Evolutionary conservation across 768 basidiomycete genomes (phyloP), one percentile per base, ranked within the genome.

Genomic region (Phaeotremella skinneri): DNA sequence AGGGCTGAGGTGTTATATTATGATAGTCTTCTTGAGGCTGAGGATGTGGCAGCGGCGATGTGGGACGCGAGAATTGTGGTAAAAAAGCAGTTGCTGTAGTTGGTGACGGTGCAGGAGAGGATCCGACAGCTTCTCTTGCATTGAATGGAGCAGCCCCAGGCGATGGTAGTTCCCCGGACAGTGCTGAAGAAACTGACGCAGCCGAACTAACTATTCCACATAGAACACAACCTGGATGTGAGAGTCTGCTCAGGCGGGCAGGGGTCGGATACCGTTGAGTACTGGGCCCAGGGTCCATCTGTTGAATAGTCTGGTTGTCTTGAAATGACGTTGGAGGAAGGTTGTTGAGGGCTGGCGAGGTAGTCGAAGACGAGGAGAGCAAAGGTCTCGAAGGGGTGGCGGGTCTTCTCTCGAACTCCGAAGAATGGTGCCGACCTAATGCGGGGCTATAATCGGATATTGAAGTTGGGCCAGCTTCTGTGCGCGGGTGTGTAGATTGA

Each of bases 181-280:
- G 20, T 13, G 43, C 43, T 20, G 43, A 45, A 20, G 43, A 45
- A 45, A 45, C 9, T 11, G 43, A 45, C 23, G 21, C 13, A 45
- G 43, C 43, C 7, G 43, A 45, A 20, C 13, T 21, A 6, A 45
- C 43, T 21, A 45, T 7, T 7, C 43, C 43, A 45, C 43, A 45
- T 14, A 45, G 43, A 20, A 45, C 43, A 21, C 43, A 45, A 6
- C 43, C 43, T 13, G 43, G 43, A 45, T 45, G 43, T 13, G 43
- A 45, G 6, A 13, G 11, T 21, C 13, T 45, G 9, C 34, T 37
- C 7, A 7, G 34, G 9, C 17, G 34, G 17, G 17, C 7, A 17
- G 17, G 7, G 9, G 34, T 7, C 7, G 7, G 34, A 37, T 37
- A 17, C 17, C 9, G 34, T 7, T 45, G 43, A 13, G 13, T 11